A percentile compares a stretch with the other conserved stretches of the same genome.
Conservation (phyloP, 139 green algal species). For the Auxenochlorella pyrenoidosa region DNA sequence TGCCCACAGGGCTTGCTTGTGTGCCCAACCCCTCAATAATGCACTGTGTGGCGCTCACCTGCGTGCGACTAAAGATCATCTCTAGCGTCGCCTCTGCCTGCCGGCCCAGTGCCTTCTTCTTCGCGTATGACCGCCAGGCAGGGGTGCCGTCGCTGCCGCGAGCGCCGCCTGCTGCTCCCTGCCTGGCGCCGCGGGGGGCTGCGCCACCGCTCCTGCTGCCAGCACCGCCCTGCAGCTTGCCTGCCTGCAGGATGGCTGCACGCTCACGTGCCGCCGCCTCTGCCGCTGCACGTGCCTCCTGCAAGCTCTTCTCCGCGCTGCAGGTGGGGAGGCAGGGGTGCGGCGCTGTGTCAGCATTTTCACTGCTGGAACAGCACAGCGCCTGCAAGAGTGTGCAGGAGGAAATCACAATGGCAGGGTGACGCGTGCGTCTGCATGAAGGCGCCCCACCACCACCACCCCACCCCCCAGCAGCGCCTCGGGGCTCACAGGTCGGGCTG, state of each 20-base stretch:
- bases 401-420: no score
- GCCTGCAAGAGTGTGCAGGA: no score
- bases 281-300: constrained; percentile 8
- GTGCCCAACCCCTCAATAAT: no score
- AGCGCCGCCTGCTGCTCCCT: not conserved
- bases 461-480: no score
- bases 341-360: no score
- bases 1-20: no score
- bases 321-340: not conserved
- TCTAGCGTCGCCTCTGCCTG: constrained; percentile 39
- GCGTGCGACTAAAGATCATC: constrained; percentile 26
- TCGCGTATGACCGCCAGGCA: not conserved
- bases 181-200: not conserved
- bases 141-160: not conserved
- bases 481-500: constrained; percentile 1
- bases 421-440: no score
- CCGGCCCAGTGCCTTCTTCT: constrained; percentile 19
- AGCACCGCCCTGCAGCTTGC: not conserved
- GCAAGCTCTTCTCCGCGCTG: constrained; percentile 10
- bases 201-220: not conserved
- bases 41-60: no score
- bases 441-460: not conserved
- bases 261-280: constrained; percentile 9
- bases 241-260: not conserved
- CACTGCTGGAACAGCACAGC: no score